These are phyloP conservation scores for Pleurotus eryngii DNA, from an alignment of 768 basidiomycete genomes.

Conservation along the genomic window DNA sequence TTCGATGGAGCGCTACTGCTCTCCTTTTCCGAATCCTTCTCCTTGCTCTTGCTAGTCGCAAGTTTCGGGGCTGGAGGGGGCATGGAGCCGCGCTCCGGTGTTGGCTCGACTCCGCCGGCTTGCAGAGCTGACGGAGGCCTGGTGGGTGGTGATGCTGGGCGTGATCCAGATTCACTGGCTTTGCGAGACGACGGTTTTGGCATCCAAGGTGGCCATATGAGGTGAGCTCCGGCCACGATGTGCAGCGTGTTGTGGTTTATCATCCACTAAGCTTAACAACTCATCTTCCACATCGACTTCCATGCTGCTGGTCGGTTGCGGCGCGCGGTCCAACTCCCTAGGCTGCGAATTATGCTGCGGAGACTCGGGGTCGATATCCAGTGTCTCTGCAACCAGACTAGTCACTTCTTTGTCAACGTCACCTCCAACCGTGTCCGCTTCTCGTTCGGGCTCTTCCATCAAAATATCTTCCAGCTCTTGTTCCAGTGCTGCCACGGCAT, in stretches of 20 bases:
- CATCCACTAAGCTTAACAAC: constrained; percentile 67
- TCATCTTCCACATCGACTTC: constrained; percentile 58
- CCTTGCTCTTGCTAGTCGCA: constrained; percentile 23
- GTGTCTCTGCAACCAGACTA: constrained; percentile 41
- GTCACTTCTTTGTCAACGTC: constrained; percentile 42
- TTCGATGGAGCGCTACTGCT: constrained; percentile 29
- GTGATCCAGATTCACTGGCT: neutral
- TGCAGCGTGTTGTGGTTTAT: constrained; percentile 19
- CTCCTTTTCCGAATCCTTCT: constrained; percentile 22
- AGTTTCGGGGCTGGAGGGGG: constrained; percentile 44
- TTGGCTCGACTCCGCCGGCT: constrained; percentile 12
- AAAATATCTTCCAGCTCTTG: constrained; percentile 42
- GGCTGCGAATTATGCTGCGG: neutral
- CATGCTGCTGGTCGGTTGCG: constrained; percentile 16
- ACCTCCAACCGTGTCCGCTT: constrained; percentile 14
- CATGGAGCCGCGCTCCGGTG: constrained; percentile 54
- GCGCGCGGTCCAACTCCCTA: neutral
- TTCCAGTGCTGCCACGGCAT: constrained; percentile 38
- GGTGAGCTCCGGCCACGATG: constrained; percentile 13
- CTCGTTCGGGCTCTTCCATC: constrained; percentile 12
- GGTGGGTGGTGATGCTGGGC: constrained; percentile 12
- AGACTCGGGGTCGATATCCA: constrained; percentile 26
- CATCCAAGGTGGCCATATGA: constrained; percentile 5
- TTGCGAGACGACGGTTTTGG: constrained; percentile 8
- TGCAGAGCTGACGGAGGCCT: constrained; percentile 10